Evolutionary conservation across 2,329 filamentous ascomycete genomes (phyloP), one percentile per base, ranked within the genome.

Genomic region (Exophiala calicioides): DNA sequence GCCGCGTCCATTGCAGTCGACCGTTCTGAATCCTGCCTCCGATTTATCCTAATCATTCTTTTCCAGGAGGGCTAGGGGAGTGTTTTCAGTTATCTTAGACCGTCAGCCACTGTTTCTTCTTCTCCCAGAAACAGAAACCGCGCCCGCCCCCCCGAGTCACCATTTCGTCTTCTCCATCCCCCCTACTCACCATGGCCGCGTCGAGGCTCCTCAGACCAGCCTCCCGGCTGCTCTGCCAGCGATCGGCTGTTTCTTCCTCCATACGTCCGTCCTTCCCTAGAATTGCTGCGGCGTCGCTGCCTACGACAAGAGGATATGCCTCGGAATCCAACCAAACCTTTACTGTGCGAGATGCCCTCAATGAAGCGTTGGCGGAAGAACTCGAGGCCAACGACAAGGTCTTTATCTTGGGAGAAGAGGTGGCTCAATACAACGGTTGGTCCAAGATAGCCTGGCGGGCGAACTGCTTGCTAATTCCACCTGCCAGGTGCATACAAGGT

Each of bases 351-450:
- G 93, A 98, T 68, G 93, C 93, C 51, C 78, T 98, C 66, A 98
- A 98, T 71, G 91, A 98, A 78, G 93, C 93, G 52, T 84, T 98
- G 67, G 90, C 90, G 36, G 93, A 98, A 78, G 93, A 98, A 80
- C 84, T 98, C 71, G 90, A 96, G 79, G 69, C 73, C 67, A 95
- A 98, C 73, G 79, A 85, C 57, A 97, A 96, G 79, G 90, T 96
- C 62, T 98, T 96, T 71, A 76, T 98, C 60, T 72, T 98, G 49
- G 93, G 93, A 64, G 93, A 98, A 79, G 93, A 98, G 77, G 93
- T 98, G 66, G 93, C 93, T 64, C 93, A 98, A 76, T 98, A 98
- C 79, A 98, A 98, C 72, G 93, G 93, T 79, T 91, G 91, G 78
- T 82, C 72, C 9, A 15, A 34, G 13, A 21, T 27, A 3, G 18